A percentile compares a stretch with the other conserved stretches of the same genome.
These are phyloP conservation scores for Phytophthora megakarya DNA, from an alignment of 352 stramenopile genomes.

Conservation along the genomic window DNA sequence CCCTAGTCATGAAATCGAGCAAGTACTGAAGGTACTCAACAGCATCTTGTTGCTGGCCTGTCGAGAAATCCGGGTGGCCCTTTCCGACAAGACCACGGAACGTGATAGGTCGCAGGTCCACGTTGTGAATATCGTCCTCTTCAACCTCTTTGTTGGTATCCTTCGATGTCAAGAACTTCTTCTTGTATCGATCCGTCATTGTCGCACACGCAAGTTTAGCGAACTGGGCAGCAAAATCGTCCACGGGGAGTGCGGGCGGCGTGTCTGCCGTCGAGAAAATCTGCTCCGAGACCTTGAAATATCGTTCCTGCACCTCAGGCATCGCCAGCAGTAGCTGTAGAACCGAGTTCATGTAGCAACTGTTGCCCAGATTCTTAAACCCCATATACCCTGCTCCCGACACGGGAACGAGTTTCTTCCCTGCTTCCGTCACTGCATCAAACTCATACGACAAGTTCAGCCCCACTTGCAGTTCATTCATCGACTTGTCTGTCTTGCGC, in stretches of 20 bases:
- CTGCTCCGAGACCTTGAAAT: conserved; percentile 58
- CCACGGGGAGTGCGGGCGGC: conserved; percentile 33
- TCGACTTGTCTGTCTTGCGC: conserved; percentile 99
- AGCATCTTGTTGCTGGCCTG: conserved; percentile 97
- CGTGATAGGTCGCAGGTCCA: conserved; percentile 80
- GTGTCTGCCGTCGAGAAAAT: conserved; percentile 62
- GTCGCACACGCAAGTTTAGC: conserved; percentile 91
- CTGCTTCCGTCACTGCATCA: conserved; percentile 97
- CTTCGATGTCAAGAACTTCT: conserved; percentile 37
- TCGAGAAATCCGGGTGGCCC: conserved; percentile 96
- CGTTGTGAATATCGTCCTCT: conserved; percentile 44
- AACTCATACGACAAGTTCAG: conserved; percentile 99
- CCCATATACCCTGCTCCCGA: conserved; percentile 93
- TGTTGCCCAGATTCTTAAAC: conserved; percentile 99
- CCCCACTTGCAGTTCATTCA: conserved; percentile 97
- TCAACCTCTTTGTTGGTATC: conserved; percentile 37
- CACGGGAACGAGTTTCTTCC: conserved; percentile 91
- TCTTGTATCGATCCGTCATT: conserved; percentile 88
- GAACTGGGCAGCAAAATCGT: conserved; percentile 93
- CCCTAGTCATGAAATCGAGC: conserved; percentile 91
- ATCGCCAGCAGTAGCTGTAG: conserved; percentile 94
- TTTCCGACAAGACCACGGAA: conserved; percentile 96
- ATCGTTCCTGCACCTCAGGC: conserved; percentile 73
- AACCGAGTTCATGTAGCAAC: conserved; percentile 99
- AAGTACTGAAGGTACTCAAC: conserved; percentile 98